Evolutionary conservation across 2,329 filamentous ascomycete species (phyloP).

Genomic region (Monosporascus sp.): DNA sequence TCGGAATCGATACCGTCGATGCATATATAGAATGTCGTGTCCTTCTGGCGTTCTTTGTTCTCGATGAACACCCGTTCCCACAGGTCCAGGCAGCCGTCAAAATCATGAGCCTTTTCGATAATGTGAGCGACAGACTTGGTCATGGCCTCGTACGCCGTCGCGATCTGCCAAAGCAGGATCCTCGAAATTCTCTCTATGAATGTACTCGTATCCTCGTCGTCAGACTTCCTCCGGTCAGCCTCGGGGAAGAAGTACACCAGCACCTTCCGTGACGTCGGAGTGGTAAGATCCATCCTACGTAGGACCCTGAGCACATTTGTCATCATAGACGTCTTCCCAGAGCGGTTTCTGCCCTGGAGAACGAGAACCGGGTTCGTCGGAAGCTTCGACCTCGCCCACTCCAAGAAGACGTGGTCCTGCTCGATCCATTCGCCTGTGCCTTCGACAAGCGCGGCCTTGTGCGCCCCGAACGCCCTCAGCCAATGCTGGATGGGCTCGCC

Average conservation of each 20-base stretch:
- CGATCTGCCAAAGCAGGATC: constrained; percentile 27
- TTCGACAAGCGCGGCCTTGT: constrained; percentile 22
- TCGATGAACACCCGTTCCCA: constrained; percentile 27
- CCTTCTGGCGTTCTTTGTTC: constrained; percentile 24
- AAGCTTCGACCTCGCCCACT: constrained; percentile 17
- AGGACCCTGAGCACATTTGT: constrained; percentile 24
- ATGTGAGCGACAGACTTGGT: constrained; percentile 24
- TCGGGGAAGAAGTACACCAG: constrained; percentile 25
- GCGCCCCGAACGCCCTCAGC: constrained; percentile 24
- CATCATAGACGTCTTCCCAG: constrained; percentile 28
- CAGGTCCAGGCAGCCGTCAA: constrained; percentile 22
- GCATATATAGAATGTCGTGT: constrained; percentile 27
- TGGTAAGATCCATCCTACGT: constrained; percentile 14
- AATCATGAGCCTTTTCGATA: constrained; percentile 17
- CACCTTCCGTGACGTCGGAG: constrained; percentile 19
- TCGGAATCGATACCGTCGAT: constrained; percentile 23
- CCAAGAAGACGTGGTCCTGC: constrained; percentile 12
- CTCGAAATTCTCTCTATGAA: constrained; percentile 19
- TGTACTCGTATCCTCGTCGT: constrained; percentile 18
- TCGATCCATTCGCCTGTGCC: constrained; percentile 25
- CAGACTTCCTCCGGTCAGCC: constrained; percentile 22
- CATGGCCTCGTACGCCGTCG: constrained; percentile 26
- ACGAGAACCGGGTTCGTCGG: constrained; percentile 19
- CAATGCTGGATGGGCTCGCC: constrained; percentile 22
- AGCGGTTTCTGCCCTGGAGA: constrained; percentile 21